Percentiles rank a stretch among this genome's conserved stretches.
These are phyloP conservation scores for Aspergillus taichungensis DNA, from an alignment of 495 filamentous ascomycete genomes.

Conservation along the genomic window DNA sequence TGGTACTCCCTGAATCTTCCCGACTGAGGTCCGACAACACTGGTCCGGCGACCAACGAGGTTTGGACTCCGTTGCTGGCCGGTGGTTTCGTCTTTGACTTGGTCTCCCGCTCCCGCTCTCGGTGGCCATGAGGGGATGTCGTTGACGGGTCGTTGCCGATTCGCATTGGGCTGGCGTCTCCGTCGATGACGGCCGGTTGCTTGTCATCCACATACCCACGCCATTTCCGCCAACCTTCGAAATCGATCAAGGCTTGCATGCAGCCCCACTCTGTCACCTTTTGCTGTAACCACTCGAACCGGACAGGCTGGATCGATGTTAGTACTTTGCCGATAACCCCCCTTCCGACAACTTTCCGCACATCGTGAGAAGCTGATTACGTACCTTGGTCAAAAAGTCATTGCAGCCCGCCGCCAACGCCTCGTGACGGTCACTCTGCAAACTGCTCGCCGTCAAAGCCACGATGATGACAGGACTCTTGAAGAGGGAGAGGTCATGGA, in stretches of 20 bases:
- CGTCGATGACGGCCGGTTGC: slow-evolving; percentile 14
- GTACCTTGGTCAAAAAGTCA: slow-evolving; percentile 96
- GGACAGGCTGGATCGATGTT: slow-evolving; percentile 60
- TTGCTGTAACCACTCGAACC: slow-evolving; percentile 93
- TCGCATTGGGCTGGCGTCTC: slow-evolving; percentile 25
- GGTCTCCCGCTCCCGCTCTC: background rate
- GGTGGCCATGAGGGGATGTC: slow-evolving; percentile 2
- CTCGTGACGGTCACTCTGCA: slow-evolving; percentile 92
- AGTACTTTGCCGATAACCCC: background rate
- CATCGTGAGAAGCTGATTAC: no score
- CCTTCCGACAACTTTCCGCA: no score
- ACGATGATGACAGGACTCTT: slow-evolving; percentile 97
- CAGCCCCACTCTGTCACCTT: slow-evolving; percentile 99
- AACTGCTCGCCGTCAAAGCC: slow-evolving; percentile 81
- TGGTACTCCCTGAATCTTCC: no score
- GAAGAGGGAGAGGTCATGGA: slow-evolving; percentile 64
- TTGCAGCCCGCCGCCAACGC: slow-evolving; percentile 94
- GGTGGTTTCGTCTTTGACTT: background rate
- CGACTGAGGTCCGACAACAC: no score
- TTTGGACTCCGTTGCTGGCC: no score
- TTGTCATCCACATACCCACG: slow-evolving; percentile 58
- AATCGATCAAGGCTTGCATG: slow-evolving; percentile 98
- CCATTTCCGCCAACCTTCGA: slow-evolving; percentile 97
- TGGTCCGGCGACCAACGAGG: no score
- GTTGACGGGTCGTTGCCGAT: slow-evolving; percentile 13